Base-by-base conservation (phyloP, 768 basidiomycete species). In the Russula abietina region DNA sequence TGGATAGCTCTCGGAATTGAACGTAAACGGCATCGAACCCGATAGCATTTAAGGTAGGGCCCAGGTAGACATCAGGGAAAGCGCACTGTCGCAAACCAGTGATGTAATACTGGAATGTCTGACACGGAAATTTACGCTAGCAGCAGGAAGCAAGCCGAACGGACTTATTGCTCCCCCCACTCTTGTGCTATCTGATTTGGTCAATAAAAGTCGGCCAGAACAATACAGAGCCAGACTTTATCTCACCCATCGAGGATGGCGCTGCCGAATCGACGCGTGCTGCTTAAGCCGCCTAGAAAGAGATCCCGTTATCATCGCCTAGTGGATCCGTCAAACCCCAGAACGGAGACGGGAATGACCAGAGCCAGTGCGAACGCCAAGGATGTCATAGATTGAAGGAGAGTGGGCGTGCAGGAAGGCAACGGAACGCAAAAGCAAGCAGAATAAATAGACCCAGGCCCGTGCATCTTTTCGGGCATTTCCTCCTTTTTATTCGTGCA, bases 171-270 rank as follows among this genome's bases (percentile, higher is more conserved):
- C 24, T 48, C 14, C 22, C 14, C 46, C 46, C 12, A 14, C 12
- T 48, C 46, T 22, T 12, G 14, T 48, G 22, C 22, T 22, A 48
- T 48, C 22, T 48, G 10, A 48, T 24, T 22, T 24, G 22, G 2
- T 22, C 5, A 1, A 48, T 24, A 11, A 48, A 48, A 48, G 22
- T 24, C 46, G 46, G 24, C 46, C 46, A 48, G 24, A 24, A 22
- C 22, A 24, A 24, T 24, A 3, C 46, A 48, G 46, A 24, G 24
- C 46, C 24, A 24, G 46, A 48, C n/a, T 48, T 48, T 12, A 9
- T 24, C 30, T 22, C 48, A 88, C 87, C 89, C 89, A 67, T 90
- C 88, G 28, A 91, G 76, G 55, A 89, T 79, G 3, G 87, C 89
- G 62, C 67, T 72, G 28, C 89, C 89, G 67, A 91, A 91, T 0